Conservation (phyloP, 345 rosid genomes). For the Camelina sativa region DNA sequence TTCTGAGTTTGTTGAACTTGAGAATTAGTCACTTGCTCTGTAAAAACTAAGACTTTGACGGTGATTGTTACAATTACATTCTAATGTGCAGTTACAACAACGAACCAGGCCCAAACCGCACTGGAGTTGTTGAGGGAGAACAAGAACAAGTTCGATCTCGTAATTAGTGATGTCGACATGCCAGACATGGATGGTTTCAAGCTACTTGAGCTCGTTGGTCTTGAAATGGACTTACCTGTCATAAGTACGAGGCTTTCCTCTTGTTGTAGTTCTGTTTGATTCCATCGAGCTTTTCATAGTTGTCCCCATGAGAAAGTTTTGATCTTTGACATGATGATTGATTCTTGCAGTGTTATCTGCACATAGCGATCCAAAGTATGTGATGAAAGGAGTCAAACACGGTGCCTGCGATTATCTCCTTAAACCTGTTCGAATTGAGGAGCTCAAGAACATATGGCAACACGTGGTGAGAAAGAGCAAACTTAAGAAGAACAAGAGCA, state of each 20-base stretch:
- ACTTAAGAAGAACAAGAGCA: conserved; percentile 53
- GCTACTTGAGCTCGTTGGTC: conserved; percentile 82
- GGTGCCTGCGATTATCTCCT: conserved; percentile 93
- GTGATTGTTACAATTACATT: background rate
- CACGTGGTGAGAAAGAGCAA: conserved; percentile 83
- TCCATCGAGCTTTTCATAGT: background rate
- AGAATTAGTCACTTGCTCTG: background rate
- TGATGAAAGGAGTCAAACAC: conserved; percentile 86
- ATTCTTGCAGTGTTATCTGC: conserved; percentile 79
- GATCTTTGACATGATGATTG: conserved; percentile 29
- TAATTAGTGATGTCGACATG: conserved; percentile 84
- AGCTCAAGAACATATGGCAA: conserved; percentile 95
- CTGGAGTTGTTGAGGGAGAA: conserved; percentile 69
- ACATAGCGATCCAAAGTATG: conserved; percentile 75
- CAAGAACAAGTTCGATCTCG: conserved; percentile 70
- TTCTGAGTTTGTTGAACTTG: too few species aligned
- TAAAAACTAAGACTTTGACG: conserved; percentile 32
- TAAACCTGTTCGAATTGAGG: conserved; percentile 89
- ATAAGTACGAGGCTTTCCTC: conserved; percentile 51
- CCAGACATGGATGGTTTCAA: conserved; percentile 90
- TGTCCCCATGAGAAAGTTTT: conserved; percentile 2
- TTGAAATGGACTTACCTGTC: conserved; percentile 85
- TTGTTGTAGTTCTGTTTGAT: too few species aligned
- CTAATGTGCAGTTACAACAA: conserved; percentile 62
- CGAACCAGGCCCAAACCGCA: conserved; percentile 63